phyloP scores from a whole-genome alignment of 352 stramenopile species.

The Globisporangium radiosum region DNA sequence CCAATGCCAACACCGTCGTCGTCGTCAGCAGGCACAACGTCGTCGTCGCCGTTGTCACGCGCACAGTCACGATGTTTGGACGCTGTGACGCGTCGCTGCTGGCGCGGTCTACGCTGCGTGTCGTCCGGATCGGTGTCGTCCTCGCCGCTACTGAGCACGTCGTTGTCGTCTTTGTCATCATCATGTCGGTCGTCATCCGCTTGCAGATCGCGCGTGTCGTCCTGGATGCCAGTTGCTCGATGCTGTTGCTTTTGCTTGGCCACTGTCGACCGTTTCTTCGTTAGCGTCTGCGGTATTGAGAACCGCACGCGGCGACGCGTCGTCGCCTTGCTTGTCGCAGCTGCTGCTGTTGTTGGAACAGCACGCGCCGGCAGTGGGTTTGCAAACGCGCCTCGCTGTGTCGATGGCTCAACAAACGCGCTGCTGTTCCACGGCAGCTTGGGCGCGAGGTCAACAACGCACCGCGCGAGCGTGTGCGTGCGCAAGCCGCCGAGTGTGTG shows the following conservation, averaged over 20 bases:
- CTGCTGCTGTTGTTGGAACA: not conserved
- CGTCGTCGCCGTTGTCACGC: not conserved
- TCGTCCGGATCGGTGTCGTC: no score
- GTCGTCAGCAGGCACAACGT: slow-evolving; percentile 7
- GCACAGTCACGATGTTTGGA: not conserved
- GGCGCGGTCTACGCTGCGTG: no score
- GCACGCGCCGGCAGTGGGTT: slow-evolving; percentile 21
- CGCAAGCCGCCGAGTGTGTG: slow-evolving; percentile 45
- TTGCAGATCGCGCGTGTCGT: not conserved
- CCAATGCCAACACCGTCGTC: slow-evolving; percentile 68
- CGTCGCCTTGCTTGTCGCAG: not conserved
- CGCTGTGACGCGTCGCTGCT: slow-evolving; percentile 4
- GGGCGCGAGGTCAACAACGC: slow-evolving; percentile 40
- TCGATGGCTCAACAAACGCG: slow-evolving; percentile 30
- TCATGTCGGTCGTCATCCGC: no score
- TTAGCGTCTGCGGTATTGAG: not conserved
- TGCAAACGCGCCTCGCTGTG: slow-evolving; percentile 30
- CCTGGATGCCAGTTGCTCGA: slow-evolving; percentile 5
- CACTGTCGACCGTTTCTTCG: not conserved
- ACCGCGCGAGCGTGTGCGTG: slow-evolving; percentile 45
- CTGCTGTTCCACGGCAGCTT: slow-evolving; percentile 64
- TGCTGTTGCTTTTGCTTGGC: not conserved
- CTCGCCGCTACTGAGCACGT: no score
- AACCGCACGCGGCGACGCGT: slow-evolving; percentile 2
- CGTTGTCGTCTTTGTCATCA: no score